Percentiles rank a stretch among this genome's conserved stretches.
Conservation (phyloP, 139 green algal species). For the Deuterostichococcus epilithicus region DNA sequence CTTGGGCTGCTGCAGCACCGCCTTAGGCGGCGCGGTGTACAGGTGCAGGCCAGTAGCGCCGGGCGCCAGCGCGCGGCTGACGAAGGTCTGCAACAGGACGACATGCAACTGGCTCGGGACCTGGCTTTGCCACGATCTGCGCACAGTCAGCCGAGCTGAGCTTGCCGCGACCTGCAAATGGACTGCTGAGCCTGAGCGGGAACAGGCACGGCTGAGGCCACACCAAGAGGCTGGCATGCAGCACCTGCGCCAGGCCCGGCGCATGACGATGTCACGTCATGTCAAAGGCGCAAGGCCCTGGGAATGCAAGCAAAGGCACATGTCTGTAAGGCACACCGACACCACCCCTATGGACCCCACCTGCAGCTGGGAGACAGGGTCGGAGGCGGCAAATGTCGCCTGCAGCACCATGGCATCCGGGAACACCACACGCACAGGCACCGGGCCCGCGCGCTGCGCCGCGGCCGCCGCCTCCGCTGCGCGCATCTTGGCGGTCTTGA, state of each 20-base stretch:
- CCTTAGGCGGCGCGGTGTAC: slow-evolving; percentile 36
- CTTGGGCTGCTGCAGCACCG: neutral
- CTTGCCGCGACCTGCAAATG: no score
- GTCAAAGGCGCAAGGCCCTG: no score
- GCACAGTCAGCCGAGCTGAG: no score
- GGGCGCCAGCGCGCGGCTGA: slow-evolving; percentile 4
- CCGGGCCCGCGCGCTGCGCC: neutral
- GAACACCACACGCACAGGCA: slow-evolving; percentile 28
- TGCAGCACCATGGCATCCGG: slow-evolving; percentile 29
- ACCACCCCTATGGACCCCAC: neutral
- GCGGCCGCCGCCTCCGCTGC: slow-evolving; percentile 12
- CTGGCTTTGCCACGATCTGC: no score
- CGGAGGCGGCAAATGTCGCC: slow-evolving; percentile 6
- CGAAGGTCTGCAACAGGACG: slow-evolving; percentile 17
- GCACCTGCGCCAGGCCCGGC: no score
- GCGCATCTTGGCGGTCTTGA: slow-evolving; percentile 33
- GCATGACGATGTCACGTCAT: no score
- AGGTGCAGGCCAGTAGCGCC: slow-evolving; percentile 1
- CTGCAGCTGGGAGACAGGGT: neutral
- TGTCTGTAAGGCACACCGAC: no score
- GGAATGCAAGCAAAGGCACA: no score
- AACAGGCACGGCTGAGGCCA: no score
- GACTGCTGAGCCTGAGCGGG: no score
- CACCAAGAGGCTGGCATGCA: no score
- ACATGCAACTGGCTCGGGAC: no score